Conservation (phyloP, 257 asterid species). For the Ocimum tenuiflorum region DNA sequence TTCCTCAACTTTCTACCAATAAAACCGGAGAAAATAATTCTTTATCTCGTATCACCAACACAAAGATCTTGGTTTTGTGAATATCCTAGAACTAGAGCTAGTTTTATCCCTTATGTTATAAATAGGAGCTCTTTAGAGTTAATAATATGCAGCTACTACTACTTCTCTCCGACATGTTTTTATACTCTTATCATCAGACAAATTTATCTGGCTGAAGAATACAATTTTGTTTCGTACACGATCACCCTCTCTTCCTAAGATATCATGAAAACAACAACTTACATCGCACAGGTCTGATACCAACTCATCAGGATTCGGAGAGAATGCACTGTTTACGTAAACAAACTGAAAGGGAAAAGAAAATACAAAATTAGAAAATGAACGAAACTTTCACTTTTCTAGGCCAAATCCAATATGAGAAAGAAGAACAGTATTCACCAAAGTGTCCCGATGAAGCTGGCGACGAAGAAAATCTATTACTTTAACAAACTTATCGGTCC, state of each 20-base stretch:
- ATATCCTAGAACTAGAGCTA: too few species aligned
- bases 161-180: too few species aligned
- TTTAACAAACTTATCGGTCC: slow-evolving; percentile 75
- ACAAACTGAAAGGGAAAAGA: slow-evolving; percentile 60
- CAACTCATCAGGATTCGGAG: slow-evolving; percentile 91
- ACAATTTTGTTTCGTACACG: not conserved
- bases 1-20: not conserved
- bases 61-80: too few species aligned
- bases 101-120: too few species aligned
- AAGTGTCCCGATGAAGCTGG: slow-evolving; percentile 86
- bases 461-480: slow-evolving; percentile 91
- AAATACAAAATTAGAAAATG: not conserved
- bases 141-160: too few species aligned
- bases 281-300: slow-evolving; percentile 70
- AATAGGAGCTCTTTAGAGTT: too few species aligned
- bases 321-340: slow-evolving; percentile 92
- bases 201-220: too few species aligned
- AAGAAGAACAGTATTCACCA: slow-evolving; percentile 35
- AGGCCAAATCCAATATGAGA: slow-evolving; percentile 2
- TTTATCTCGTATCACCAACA: too few species aligned
- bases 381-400: too few species aligned
- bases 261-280: slow-evolving; percentile 26
- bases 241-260: slow-evolving; percentile 11
- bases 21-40: not conserved
- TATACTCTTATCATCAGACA: too few species aligned